Conservation (phyloP, 2,329 filamentous ascomycete species). For the Colletotrichum sp. region DNA sequence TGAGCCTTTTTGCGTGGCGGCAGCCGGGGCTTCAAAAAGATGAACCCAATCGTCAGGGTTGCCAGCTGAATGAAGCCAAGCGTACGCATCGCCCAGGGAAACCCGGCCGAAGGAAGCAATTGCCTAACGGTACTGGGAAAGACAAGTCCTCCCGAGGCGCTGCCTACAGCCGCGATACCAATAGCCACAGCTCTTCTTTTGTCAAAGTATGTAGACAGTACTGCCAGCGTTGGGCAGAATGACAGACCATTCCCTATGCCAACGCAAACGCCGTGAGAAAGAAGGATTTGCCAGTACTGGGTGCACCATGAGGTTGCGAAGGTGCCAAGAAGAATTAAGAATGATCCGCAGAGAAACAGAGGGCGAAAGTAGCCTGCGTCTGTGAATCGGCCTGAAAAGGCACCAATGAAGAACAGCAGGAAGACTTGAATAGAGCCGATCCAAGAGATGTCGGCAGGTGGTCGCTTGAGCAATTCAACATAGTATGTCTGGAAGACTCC, state of each 20-base stretch:
- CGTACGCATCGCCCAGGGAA: constrained; percentile 57
- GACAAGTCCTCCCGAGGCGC: constrained; percentile 58
- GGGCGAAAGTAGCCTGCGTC: constrained; percentile 48
- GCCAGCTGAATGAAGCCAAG: constrained; percentile 50
- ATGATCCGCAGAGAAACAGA: constrained; percentile 39
- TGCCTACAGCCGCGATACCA: constrained; percentile 63
- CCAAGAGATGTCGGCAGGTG: constrained; percentile 45
- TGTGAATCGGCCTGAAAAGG: constrained; percentile 45
- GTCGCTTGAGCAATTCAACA: constrained; percentile 32
- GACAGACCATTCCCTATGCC: constrained; percentile 59
- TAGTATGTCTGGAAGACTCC: constrained; percentile 53
- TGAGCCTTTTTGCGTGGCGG: constrained; percentile 42
- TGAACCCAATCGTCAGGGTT: constrained; percentile 41
- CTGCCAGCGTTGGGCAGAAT: constrained; percentile 62
- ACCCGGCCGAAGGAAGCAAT: constrained; percentile 53
- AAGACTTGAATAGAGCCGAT: constrained; percentile 50
- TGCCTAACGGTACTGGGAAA: constrained; percentile 43
- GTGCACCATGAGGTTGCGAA: constrained; percentile 47
- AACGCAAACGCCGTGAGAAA: constrained; percentile 53
- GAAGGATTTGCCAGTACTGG: constrained; percentile 53
- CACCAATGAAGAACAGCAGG: constrained; percentile 44
- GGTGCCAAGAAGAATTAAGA: constrained; percentile 46
- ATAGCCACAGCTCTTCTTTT: constrained; percentile 60
- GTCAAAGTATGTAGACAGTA: constrained; percentile 68
- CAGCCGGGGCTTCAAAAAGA: constrained; percentile 44